Base-by-base conservation (phyloP, 164 flowering plant genomes). In the Vitis amurensis region DNA sequence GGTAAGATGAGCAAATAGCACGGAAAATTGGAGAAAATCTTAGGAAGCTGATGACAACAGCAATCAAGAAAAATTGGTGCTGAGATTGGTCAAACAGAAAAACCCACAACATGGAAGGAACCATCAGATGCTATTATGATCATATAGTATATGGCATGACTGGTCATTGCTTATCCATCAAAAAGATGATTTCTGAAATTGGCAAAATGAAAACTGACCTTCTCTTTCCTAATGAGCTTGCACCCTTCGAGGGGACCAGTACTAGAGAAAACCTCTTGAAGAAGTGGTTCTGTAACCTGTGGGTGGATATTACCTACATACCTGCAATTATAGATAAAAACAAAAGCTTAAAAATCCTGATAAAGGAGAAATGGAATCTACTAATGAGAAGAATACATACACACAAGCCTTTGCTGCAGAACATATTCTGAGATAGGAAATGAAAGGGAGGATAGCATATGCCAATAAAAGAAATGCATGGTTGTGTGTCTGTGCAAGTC, bases 191-290 rank as follows among this genome's bases (percentile, higher is more conserved):
- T 23, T 37, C 44, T 37, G 44, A 37, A 37, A 37, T 37, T 0
- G 44, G 44, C 1, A 37, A 37, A 37, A 37, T 4, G 44, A 23
- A 30, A 67, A 13, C 55, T 5, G 61, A 93, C 99, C 93, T 91
- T 96, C 55, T 96, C 99, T 76, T 96, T 96, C 70, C 91, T 84
- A 9, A 96, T 84, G 64, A 96, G 97, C 75, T 96, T 96, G 86
- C 99, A 93, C 71, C 94, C 85, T 80, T 96, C 99, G 66, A 96
- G 92, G 53, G 89, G 96, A 65, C 99, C 98, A 71, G 97, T 90
- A 78, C 93, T 86, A 50, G 88, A 79, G 74, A 96, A 96, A 63
- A 93, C 97, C 83, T 96, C 98, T 66, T 94, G 97, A 30, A 96
- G 92, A 64, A 96, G 93, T 72, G 88, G 90, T 78, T 96, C 99